Base-by-base conservation (phyloP, 2,329 filamentous ascomycete species). In the Claviceps pazoutovae region DNA sequence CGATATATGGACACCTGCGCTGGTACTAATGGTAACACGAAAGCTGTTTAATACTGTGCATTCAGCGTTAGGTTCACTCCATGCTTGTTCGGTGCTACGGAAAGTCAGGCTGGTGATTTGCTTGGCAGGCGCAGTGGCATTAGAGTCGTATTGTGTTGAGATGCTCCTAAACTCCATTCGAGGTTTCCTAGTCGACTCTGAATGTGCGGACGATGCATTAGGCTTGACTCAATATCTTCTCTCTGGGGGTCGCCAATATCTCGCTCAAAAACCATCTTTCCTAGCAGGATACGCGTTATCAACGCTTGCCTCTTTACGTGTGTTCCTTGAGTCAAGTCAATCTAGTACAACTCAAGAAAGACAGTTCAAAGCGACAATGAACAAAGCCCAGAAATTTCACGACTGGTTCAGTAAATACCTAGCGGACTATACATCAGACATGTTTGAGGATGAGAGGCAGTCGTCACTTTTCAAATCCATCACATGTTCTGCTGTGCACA, bases 131-230 rank as follows among this genome's bases (percentile, higher is more conserved):
- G 65, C 79, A 0, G 74, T 82, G 49, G 86, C 86, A n/a, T 73
- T 84, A 23, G 71, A 80, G 42, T 86, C 84, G 0, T 97, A 97
- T 62, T 86, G 88, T 11, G 66, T 96, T 14, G 88, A 98, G 65
- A 93, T 96, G 86, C 74, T 95, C 0, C 74, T 98, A 1, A 86
- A 89, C 60, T 84, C 86, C 1, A 73, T 95, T 19, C 77, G 85
- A 9, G 81, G 82, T 0, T 94, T 89, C 57, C 72, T 97, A 5
- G 83, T 84, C 1, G 84, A 97, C 58, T 76, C 83, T 0, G 85
- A 94, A 61, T 97, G 91, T 65, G 86, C 90, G 9, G 88, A 95
- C 61, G 93, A 98, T 69, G 83, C 87, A 1, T 74, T 97, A 45
- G 91, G 90, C 0, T 78, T 98, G 37, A 82, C 86, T 54, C 85